A percentile compares a stretch with the other conserved stretches of the same genome.
Conservation (phyloP, 495 filamentous ascomycete species). For the Mycothermus thermophilus region DNA sequence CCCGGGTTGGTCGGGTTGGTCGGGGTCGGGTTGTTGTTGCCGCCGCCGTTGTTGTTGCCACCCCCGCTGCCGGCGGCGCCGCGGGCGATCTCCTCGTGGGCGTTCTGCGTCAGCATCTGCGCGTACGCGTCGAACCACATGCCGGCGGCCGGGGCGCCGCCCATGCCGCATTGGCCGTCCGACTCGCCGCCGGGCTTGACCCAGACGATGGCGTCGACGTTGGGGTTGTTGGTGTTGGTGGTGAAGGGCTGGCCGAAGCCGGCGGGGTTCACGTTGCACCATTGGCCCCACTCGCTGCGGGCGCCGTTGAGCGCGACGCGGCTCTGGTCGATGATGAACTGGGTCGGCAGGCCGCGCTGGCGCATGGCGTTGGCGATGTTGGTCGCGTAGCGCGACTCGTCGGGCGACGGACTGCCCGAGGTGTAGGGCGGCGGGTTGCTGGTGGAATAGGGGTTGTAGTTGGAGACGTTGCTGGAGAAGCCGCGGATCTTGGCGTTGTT, state of each 20-base stretch:
- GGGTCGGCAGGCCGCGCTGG: constrained; percentile 42
- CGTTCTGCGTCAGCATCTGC: neutral
- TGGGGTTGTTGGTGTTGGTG: constrained; percentile 40
- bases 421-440: constrained; percentile 21
- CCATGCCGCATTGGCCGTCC: constrained; percentile 53
- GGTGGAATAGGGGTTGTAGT: constrained; percentile 48
- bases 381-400: constrained; percentile 54
- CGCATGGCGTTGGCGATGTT: constrained; percentile 45
- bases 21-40: neutral
- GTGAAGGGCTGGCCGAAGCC: constrained; percentile 54
- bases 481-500: constrained; percentile 37
- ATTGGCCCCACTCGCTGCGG: constrained; percentile 52
- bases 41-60: neutral
- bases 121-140: neutral
- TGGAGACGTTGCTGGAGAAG: constrained; percentile 59
- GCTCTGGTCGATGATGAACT: constrained; percentile 43
- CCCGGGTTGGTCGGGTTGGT: neutral
- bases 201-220: constrained; percentile 61
- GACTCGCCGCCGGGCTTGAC: constrained; percentile 65
- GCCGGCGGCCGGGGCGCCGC: neutral
- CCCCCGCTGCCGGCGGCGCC: neutral
- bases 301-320: constrained; percentile 35
- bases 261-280: constrained; percentile 57
- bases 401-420: constrained; percentile 28
- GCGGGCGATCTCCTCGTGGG: constrained; percentile 1